Conservation (phyloP, 257 asterid species). For the Ophiorrhiza pumila region DNA sequence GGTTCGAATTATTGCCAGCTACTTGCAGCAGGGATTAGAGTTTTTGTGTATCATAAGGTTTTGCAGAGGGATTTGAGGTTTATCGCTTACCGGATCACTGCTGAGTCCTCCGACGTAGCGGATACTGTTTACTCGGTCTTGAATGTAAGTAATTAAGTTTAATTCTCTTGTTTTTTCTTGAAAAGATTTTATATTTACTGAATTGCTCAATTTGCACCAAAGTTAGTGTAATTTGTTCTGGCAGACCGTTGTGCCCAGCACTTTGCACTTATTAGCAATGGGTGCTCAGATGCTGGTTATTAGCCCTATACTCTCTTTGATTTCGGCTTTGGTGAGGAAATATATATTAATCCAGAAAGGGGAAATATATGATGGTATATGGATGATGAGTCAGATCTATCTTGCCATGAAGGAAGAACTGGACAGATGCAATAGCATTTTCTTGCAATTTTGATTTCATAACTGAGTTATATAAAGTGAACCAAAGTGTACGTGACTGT, state of each 20-base stretch:
- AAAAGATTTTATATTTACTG: neutral
- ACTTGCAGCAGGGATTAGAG: conserved; percentile 71
- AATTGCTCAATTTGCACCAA: neutral
- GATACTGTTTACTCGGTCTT: conserved; percentile 68
- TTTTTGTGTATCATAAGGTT: conserved; percentile 61
- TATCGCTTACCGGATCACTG: conserved; percentile 73
- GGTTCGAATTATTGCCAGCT: conserved; percentile 50
- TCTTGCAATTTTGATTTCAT: too few relatives aligned
- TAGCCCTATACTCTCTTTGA: conserved; percentile 66
- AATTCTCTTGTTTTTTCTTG: neutral
- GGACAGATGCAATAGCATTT: too few relatives aligned
- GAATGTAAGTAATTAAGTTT: conserved; percentile 79
- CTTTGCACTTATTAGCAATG: conserved; percentile 79
- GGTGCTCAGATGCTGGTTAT: conserved; percentile 73
- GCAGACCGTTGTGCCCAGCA: conserved; percentile 72
- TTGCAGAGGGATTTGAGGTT: conserved; percentile 72
- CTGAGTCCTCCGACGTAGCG: conserved; percentile 80
- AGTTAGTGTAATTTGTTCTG: neutral
- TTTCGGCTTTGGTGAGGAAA: conserved; percentile 69
- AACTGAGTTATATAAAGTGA: too few relatives aligned
- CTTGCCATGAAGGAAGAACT: too few relatives aligned
- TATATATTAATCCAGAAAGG: too few relatives aligned
- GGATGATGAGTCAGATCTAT: too few relatives aligned
- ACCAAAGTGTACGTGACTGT: too few relatives aligned
- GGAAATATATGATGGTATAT: too few relatives aligned